A percentile compares a stretch with the other conserved stretches of the same genome.
Conservation (phyloP, 2,329 filamentous ascomycete genomes). For the Cordyceps cicadae region DNA sequence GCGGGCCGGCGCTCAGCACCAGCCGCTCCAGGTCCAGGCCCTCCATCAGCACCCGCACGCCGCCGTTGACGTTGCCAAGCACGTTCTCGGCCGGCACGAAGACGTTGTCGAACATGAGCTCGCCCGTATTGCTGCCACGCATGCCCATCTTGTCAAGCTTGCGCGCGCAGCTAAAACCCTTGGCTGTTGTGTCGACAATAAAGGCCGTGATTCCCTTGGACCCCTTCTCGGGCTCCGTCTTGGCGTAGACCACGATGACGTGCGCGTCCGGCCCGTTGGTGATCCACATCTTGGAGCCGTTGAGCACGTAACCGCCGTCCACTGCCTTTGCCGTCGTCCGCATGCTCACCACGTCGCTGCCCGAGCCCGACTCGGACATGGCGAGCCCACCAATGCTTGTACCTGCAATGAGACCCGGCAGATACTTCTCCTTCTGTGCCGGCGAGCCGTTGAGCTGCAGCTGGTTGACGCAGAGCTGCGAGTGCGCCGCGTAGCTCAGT, state of each 20-base stretch:
- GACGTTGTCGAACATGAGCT: slow-evolving; percentile 82
- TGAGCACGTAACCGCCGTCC: slow-evolving; percentile 77
- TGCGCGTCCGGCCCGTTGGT: slow-evolving; percentile 96
- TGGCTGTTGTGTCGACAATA: slow-evolving; percentile 62
- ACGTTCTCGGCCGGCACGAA: slow-evolving; percentile 80
- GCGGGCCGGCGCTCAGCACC: slow-evolving; percentile 79
- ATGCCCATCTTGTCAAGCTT: slow-evolving; percentile 98
- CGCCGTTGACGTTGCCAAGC: slow-evolving; percentile 70
- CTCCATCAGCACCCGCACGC: slow-evolving; percentile 90
- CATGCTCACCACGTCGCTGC: slow-evolving; percentile 94
- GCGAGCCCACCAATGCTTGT: slow-evolving; percentile 78
- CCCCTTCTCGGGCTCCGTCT: slow-evolving; percentile 71
- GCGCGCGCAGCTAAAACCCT: slow-evolving; percentile 76
- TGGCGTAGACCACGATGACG: slow-evolving; percentile 90
- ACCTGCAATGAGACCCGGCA: slow-evolving; percentile 75
- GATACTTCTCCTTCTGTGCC: slow-evolving; percentile 70
- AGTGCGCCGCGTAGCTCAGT: slow-evolving; percentile 91
- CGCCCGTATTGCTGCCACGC: slow-evolving; percentile 93
- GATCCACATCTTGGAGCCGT: slow-evolving; percentile 98
- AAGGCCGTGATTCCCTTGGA: slow-evolving; percentile 95
- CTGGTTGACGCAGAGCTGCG: slow-evolving; percentile 94
- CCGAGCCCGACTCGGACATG: slow-evolving; percentile 89
- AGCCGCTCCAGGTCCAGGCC: slow-evolving; percentile 89
- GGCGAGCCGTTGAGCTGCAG: slow-evolving; percentile 77
- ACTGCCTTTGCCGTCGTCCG: slow-evolving; percentile 73